Conservation (phyloP, 148 eudicot genomes). For the Persicaria maculosa region DNA sequence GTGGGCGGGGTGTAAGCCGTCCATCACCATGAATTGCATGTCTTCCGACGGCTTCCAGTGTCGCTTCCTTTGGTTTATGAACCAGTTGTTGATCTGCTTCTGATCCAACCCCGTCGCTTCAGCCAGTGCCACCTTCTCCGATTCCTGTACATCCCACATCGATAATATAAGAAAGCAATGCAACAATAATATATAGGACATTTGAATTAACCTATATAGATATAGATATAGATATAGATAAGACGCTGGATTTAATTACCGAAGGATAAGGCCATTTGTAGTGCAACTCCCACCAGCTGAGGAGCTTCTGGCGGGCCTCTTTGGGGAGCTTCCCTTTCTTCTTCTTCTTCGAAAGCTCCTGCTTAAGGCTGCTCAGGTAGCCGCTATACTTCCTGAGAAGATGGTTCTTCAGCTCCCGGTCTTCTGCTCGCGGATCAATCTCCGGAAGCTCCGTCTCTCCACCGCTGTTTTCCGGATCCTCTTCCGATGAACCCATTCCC, state of each 20-base stretch:
- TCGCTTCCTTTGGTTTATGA: slow-evolving; percentile 64
- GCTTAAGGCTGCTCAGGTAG: slow-evolving; percentile 84
- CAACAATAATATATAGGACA: too few species aligned
- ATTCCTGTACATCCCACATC: slow-evolving; percentile 37
- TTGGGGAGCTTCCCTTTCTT: slow-evolving; percentile 74
- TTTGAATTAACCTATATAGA: too few species aligned
- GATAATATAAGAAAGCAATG: background rate
- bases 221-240: too few species aligned
- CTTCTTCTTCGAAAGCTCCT: slow-evolving; percentile 77
- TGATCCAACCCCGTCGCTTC: slow-evolving; percentile 76
- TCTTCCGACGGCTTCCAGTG: slow-evolving; percentile 86
- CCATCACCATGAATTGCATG: slow-evolving; percentile 92
- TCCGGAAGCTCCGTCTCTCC: slow-evolving; percentile 74
- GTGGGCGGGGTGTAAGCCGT: slow-evolving; percentile 67
- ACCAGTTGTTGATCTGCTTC: slow-evolving; percentile 71
- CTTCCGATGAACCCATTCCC: slow-evolving; percentile 81
- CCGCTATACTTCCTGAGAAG: slow-evolving; percentile 84
- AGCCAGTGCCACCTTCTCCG: slow-evolving; percentile 74
- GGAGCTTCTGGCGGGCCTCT: slow-evolving; percentile 62
- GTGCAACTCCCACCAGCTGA: slow-evolving; percentile 73
- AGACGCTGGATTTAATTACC: slow-evolving; percentile 23
- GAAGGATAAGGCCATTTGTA: slow-evolving; percentile 80
- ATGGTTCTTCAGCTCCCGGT: slow-evolving; percentile 82
- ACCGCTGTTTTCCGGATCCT: slow-evolving; percentile 79
- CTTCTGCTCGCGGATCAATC: slow-evolving; percentile 92